Conservation (phyloP, 371 early-diverging fungal species). For the Mucor circinelloides region DNA sequence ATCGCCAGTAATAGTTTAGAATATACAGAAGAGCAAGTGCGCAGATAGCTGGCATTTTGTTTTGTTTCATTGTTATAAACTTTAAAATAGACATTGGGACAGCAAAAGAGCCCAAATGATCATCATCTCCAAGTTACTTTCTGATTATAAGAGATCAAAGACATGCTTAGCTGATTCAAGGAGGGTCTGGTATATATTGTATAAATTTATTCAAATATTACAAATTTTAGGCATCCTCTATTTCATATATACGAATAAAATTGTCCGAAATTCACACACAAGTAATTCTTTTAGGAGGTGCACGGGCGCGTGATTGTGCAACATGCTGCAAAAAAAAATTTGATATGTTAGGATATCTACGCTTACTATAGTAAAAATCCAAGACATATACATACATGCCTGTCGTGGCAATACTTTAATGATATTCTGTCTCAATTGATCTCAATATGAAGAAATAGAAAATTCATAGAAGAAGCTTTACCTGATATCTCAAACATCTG, state of each 20-base stretch:
- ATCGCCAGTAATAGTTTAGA: background rate
- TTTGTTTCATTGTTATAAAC: background rate
- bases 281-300: background rate
- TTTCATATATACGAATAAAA: background rate
- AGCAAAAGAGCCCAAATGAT: background rate
- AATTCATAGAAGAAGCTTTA: background rate
- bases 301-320: constrained; percentile 8
- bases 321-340: background rate
- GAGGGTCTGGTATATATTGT: no score
- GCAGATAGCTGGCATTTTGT: background rate
- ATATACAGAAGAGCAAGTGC: background rate
- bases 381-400: background rate
- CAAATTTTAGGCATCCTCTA: no score
- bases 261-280: background rate
- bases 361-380: background rate
- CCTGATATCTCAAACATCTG: no score
- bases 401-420: background rate
- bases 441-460: background rate
- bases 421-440: background rate
- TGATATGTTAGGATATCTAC: background rate
- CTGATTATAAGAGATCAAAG: background rate
- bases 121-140: background rate
- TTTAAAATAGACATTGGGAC: background rate
- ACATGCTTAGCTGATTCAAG: no score
- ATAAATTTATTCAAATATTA: no score